A percentile compares a stretch with the other conserved stretches of the same genome.
phyloP scores from a whole-genome alignment of 2,329 filamentous ascomycete genomes.

The Hymenoscyphus scutula region DNA sequence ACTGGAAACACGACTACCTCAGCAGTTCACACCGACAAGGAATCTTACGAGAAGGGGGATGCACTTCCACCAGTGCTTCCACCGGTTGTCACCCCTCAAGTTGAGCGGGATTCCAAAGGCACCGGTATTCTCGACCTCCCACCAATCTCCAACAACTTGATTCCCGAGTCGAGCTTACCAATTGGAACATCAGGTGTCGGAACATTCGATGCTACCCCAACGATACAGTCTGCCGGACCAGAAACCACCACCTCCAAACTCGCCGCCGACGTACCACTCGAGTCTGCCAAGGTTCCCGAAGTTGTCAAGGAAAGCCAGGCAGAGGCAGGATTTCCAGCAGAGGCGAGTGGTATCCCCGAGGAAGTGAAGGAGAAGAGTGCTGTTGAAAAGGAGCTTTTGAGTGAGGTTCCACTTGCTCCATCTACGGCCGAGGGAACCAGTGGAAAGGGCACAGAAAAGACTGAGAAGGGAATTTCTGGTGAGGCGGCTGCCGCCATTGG shows the following conservation, averaged over 20 bases:
- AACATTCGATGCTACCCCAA: slow-evolving; percentile 51
- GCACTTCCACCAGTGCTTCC: slow-evolving; percentile 41
- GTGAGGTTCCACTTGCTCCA: slow-evolving; percentile 60
- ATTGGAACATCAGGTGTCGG: slow-evolving; percentile 48
- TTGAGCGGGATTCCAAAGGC: slow-evolving; percentile 35
- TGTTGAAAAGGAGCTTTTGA: slow-evolving; percentile 68
- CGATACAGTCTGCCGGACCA: slow-evolving; percentile 50
- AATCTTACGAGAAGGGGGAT: slow-evolving; percentile 81
- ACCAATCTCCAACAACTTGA: slow-evolving; percentile 60
- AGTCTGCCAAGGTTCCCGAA: slow-evolving; percentile 51
- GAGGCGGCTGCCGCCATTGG: slow-evolving; percentile 44
- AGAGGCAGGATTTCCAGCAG: slow-evolving; percentile 61
- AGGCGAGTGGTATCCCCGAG: slow-evolving; percentile 62
- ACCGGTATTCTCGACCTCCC: slow-evolving; percentile 49
- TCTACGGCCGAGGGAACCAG: slow-evolving; percentile 56
- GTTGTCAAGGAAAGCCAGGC: slow-evolving; percentile 71
- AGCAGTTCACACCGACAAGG: slow-evolving; percentile 76
- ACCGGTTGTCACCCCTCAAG: slow-evolving; percentile 42
- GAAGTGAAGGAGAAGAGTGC: slow-evolving; percentile 70
- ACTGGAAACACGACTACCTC: slow-evolving; percentile 66
- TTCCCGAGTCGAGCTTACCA: slow-evolving; percentile 80
- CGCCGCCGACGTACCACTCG: slow-evolving; percentile 44
- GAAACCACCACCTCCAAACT: slow-evolving; percentile 42
- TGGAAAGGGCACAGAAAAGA: slow-evolving; percentile 52
- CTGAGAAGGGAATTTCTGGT: slow-evolving; percentile 45